Conservation (phyloP, 2,329 filamentous ascomycete species). For the Stagonosporopsis tanaceti region DNA sequence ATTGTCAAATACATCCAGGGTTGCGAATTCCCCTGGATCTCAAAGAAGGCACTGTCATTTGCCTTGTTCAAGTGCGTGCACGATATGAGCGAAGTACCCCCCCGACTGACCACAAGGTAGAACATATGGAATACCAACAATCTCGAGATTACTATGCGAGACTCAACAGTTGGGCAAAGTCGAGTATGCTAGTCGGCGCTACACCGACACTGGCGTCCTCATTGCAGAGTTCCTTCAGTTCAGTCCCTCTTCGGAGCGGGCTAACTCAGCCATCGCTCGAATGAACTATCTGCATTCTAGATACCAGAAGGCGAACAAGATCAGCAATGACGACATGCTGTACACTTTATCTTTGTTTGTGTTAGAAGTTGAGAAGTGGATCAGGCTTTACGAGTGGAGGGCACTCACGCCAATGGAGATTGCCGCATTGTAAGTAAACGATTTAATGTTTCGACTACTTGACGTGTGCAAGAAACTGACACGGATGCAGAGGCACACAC, state of each 20-base stretch:
- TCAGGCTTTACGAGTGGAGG: conserved; percentile 75
- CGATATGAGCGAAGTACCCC: not conserved
- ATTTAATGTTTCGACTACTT: not conserved
- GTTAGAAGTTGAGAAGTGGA: conserved; percentile 70
- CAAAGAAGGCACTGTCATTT: conserved; percentile 62
- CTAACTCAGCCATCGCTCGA: conserved; percentile 61
- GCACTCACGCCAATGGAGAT: conserved; percentile 70
- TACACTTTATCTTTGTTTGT: conserved; percentile 73
- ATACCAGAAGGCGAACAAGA: conserved; percentile 66
- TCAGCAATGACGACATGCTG: conserved; percentile 69
- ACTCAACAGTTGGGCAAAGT: conserved; percentile 42
- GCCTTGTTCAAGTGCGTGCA: conserved; percentile 61
- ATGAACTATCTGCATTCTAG: conserved; percentile 70
- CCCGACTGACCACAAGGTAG: conserved; percentile 16
- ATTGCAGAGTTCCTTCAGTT: conserved; percentile 42
- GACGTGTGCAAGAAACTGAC: conserved; percentile 1
- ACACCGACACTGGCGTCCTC: conserved; percentile 44
- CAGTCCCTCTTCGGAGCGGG: conserved; percentile 44
- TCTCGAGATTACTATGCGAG: conserved; percentile 46
- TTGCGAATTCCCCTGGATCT: conserved; percentile 65
- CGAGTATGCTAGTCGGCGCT: conserved; percentile 37
- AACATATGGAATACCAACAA: conserved; percentile 50
- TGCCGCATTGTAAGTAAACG: conserved; percentile 61
- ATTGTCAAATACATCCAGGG: conserved; percentile 58
- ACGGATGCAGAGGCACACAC: conserved; percentile 59